Evolutionary conservation across 441 rosid genomes (phyloP).

Genomic region (Viola pubescens): DNA sequence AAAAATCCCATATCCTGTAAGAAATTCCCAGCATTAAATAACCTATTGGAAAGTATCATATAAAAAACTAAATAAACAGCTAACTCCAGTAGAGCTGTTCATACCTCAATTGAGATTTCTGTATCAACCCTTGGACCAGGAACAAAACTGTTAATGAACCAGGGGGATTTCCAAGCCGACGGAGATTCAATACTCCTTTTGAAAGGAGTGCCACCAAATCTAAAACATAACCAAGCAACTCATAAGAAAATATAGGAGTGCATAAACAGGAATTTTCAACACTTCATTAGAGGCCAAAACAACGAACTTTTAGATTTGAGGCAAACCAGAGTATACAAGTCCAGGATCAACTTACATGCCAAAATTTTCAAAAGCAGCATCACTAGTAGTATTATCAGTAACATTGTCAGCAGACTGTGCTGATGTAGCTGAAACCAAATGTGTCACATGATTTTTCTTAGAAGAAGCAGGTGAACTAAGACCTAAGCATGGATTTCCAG

Average conservation of each 20-base stretch:
- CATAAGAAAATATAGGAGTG: slow-evolving; percentile 1
- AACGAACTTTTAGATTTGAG: not conserved
- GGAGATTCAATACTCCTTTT: slow-evolving; percentile 87
- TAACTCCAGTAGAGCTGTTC: not conserved
- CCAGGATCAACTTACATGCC: slow-evolving; percentile 46
- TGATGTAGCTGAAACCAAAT: slow-evolving; percentile 27
- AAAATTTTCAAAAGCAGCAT: slow-evolving; percentile 39
- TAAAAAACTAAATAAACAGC: not conserved
- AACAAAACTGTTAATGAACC: slow-evolving; percentile 75
- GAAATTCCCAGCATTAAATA: slow-evolving; percentile 2
- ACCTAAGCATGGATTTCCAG: slow-evolving; percentile 41
- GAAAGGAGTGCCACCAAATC: slow-evolving; percentile 88
- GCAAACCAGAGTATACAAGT: not conserved
- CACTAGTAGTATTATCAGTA: slow-evolving; percentile 32
- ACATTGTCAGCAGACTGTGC: slow-evolving; percentile 29
- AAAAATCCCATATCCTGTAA: slow-evolving; percentile 80
- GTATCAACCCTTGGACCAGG: slow-evolving; percentile 82
- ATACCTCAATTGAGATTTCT: slow-evolving; percentile 86
- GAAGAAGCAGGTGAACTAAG: slow-evolving; percentile 44
- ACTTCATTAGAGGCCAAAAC: not conserved
- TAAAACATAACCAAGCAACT: slow-evolving; percentile 22
- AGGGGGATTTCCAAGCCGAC: slow-evolving; percentile 98
- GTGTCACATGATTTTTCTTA: slow-evolving; percentile 41
- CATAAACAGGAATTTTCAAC: not conserved
- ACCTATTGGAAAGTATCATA: not conserved